phyloP scores from a whole-genome alignment of 148 eudicot genomes.

The Persicaria maculosa region DNA sequence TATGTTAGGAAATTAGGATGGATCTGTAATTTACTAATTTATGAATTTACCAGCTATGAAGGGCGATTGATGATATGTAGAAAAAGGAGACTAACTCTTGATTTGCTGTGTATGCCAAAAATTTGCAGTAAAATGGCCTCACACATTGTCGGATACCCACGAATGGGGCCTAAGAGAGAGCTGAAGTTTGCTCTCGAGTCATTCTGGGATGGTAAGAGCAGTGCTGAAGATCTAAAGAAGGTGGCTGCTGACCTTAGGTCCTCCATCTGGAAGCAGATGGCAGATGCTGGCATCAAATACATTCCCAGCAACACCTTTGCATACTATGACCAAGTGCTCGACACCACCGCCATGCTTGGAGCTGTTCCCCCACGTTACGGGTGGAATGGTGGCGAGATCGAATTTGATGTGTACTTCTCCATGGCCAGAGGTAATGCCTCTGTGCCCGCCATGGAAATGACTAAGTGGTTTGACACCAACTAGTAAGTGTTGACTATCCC shows the following conservation, averaged over 20 bases:
- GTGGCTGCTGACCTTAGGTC: constrained; percentile 44
- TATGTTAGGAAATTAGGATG: too few species aligned
- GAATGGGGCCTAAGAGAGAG: constrained; percentile 70
- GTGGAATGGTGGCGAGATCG: constrained; percentile 63
- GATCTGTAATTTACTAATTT: neutral
- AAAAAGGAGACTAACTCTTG: neutral
- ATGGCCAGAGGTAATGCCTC: constrained; percentile 68
- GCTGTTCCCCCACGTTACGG: constrained; percentile 66
- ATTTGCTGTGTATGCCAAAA: neutral
- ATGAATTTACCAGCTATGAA: neutral
- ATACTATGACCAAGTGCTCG: constrained; percentile 58
- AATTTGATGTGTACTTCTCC: constrained; percentile 53
- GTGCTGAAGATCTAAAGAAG: constrained; percentile 44
- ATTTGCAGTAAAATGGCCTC: constrained; percentile 36
- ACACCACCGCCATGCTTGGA: constrained; percentile 67
- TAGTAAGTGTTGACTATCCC: constrained; percentile 40
- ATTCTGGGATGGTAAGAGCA: constrained; percentile 64
- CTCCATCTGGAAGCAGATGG: constrained; percentile 63
- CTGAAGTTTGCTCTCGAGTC: constrained; percentile 63
- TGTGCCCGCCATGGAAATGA: constrained; percentile 71
- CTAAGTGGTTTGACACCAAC: constrained; percentile 79
- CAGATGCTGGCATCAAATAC: constrained; percentile 49
- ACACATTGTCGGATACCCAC: constrained; percentile 67
- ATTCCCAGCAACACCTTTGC: constrained; percentile 71
- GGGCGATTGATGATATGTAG: too few species aligned